phyloP scores from a whole-genome alignment of 805 yeast genomes.

The Hanseniaspora lindneri region DNA sequence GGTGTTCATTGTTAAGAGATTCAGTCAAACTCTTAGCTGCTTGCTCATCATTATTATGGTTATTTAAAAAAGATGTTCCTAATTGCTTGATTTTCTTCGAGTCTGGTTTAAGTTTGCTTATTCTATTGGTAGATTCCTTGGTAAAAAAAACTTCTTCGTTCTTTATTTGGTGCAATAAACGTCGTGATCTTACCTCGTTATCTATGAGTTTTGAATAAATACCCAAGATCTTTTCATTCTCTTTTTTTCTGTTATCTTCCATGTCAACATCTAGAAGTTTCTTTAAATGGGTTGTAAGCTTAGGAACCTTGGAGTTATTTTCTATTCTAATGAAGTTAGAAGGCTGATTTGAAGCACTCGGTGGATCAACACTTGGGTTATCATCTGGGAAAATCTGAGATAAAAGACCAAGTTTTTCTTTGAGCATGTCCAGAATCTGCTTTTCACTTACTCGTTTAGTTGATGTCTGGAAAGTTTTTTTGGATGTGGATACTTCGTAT shows the following conservation, averaged over 20 bases:
- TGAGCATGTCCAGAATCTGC: background rate
- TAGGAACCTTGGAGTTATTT: no score
- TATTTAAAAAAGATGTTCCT: background rate
- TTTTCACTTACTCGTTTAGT: constrained; percentile 10
- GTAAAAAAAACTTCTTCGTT: background rate
- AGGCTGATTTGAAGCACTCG: no score
- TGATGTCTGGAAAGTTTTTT: background rate
- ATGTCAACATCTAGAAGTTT: background rate
- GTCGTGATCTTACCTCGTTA: background rate
- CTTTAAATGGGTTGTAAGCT: no score
- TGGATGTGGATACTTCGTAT: background rate
- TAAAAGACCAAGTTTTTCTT: background rate
- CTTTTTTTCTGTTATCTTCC: background rate
- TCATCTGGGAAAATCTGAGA: background rate
- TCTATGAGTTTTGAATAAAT: constrained; percentile 7
- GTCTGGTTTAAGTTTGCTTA: background rate
- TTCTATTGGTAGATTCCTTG: background rate
- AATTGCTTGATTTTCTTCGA: background rate
- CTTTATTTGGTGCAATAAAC: background rate
- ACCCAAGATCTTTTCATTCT: background rate
- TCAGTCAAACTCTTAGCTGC: no score
- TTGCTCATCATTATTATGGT: no score
- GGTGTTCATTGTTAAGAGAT: no score
- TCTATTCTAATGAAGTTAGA: no score
- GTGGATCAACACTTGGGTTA: background rate